A percentile compares a stretch with the other conserved stretches of the same genome.
Conservation (phyloP, 495 filamentous ascomycete genomes). For the Penicillium paxilli region DNA sequence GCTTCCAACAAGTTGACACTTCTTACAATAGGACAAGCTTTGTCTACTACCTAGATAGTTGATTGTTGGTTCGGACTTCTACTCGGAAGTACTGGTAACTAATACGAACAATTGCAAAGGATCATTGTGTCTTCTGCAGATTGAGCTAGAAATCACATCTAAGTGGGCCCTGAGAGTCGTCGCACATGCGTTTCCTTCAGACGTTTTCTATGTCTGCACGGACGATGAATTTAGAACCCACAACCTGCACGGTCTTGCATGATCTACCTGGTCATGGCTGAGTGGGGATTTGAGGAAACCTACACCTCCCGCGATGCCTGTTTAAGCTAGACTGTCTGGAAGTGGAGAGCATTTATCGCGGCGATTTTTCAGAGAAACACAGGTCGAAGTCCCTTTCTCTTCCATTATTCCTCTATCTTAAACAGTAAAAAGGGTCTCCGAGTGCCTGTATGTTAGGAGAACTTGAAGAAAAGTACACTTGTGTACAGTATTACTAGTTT, state of each 20-base stretch:
- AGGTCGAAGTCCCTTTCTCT: neutral
- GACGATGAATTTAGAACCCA: conserved; percentile 14
- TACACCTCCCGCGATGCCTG: neutral
- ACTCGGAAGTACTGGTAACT: too few relatives aligned
- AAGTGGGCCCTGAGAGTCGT: conserved; percentile 17
- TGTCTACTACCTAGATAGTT: too few relatives aligned
- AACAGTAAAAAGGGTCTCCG: too few relatives aligned
- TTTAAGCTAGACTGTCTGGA: neutral
- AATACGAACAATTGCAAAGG: too few relatives aligned
- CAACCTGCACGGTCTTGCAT: conserved; percentile 7
- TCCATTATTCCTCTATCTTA: too few relatives aligned
- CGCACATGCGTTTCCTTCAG: conserved; percentile 13
- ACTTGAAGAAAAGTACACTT: too few relatives aligned
- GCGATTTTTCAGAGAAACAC: neutral
- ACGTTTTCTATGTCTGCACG: conserved; percentile 19
- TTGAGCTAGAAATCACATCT: neutral
- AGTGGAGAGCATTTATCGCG: neutral
- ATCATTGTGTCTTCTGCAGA: neutral
- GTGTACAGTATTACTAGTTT: too few relatives aligned
- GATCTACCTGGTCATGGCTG: conserved; percentile 5
- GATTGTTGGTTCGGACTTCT: too few relatives aligned
- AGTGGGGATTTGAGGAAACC: neutral
- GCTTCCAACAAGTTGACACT: too few relatives aligned
- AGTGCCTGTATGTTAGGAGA: too few relatives aligned
- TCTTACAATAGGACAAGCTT: too few relatives aligned